Conservation (phyloP, 345 rosid genomes). For the Salix udensis region DNA sequence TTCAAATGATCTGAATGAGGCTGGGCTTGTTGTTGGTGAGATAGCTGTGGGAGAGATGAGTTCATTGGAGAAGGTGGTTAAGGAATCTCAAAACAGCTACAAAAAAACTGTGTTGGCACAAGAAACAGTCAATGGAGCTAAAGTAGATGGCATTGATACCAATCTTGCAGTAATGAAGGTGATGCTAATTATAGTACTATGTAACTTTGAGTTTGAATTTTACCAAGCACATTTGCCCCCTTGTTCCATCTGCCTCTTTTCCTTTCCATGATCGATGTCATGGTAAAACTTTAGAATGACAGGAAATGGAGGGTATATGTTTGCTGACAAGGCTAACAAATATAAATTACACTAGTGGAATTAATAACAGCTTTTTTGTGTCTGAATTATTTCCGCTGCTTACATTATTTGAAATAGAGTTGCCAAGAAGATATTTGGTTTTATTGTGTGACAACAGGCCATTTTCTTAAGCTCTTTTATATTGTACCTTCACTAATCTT, state of each 20-base stretch:
- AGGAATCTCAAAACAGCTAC: conserved; percentile 72
- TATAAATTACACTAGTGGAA: neutral
- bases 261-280: neutral
- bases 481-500: neutral
- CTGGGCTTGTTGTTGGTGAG: conserved; percentile 70
- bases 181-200: conserved; percentile 11
- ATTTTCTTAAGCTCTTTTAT: neutral
- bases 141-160: conserved; percentile 91
- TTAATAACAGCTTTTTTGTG: neutral
- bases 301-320: neutral
- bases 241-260: neutral
- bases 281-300: neutral
- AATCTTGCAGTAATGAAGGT: conserved; percentile 99
- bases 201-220: conserved; percentile 7
- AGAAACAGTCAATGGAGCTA: conserved; percentile 84
- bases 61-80: conserved; percentile 71
- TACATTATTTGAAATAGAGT: neutral
- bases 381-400: neutral
- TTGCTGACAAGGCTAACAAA: neutral
- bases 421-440: neutral
- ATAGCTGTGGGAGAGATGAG: conserved; percentile 82
- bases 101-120: conserved; percentile 71
- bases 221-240: neutral
- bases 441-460: neutral
- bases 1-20: conserved; percentile 44